Evolutionary conservation across 192 early-diverging fungal species (phyloP).

Genomic region (Coemansia sp.): DNA sequence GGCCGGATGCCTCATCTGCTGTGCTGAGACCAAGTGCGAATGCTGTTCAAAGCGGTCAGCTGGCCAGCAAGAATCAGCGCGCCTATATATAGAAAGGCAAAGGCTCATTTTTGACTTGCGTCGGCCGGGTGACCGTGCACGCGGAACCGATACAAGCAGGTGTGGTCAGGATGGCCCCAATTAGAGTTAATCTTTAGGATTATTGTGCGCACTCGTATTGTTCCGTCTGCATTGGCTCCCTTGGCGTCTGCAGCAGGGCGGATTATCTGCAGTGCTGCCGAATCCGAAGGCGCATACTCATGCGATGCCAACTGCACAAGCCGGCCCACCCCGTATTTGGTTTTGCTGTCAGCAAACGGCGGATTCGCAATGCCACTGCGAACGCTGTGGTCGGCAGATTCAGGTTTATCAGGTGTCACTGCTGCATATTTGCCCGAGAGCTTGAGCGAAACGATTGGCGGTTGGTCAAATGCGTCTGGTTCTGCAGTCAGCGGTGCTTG

Average conservation of each 20-base stretch:
- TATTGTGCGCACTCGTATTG: slow-evolving; percentile 54
- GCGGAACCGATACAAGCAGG: slow-evolving; percentile 74
- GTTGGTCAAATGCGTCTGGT: not conserved
- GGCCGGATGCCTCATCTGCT: not conserved
- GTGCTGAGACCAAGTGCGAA: not conserved
- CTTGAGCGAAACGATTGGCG: slow-evolving; percentile 2
- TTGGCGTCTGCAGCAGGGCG: slow-evolving; percentile 20
- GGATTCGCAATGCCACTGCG: slow-evolving; percentile 20
- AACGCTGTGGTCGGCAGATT: not conserved
- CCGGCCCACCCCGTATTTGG: slow-evolving; percentile 20
- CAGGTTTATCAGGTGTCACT: not conserved
- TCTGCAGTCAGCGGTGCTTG: not conserved
- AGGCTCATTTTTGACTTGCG: slow-evolving; percentile 5
- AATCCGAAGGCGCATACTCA: slow-evolving; percentile 55
- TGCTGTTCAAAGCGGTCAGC: not conserved
- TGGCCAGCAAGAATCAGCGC: not conserved
- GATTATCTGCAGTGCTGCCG: slow-evolving; percentile 51
- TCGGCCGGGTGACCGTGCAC: slow-evolving; percentile 59
- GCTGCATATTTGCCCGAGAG: not conserved
- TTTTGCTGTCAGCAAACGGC: slow-evolving; percentile 24
- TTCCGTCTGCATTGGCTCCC: slow-evolving; percentile 19
- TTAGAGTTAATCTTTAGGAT: slow-evolving; percentile 65
- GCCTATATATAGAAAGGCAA: slow-evolving; percentile 1
- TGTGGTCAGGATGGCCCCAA: slow-evolving; percentile 71
- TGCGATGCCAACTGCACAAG: slow-evolving; percentile 31